A percentile compares a stretch with the other conserved stretches of the same genome.
These are phyloP conservation scores for Barbarea vulgaris DNA, from an alignment of 345 rosid genomes.

Conservation along the genomic window DNA sequence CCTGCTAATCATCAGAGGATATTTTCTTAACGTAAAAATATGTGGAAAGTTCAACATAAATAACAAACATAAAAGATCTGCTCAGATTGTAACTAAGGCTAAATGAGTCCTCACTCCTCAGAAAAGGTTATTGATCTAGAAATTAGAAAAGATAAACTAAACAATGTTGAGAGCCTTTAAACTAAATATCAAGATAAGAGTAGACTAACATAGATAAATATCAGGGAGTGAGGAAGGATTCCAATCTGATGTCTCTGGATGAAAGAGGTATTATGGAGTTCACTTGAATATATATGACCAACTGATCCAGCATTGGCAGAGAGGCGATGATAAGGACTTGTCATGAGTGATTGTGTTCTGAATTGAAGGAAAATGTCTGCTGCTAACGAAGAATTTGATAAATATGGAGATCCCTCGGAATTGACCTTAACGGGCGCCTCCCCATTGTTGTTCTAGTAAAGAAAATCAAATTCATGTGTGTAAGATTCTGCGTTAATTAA, in stretches of 20 bases:
- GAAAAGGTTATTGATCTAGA: not conserved
- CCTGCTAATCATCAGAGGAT: constrained; percentile 51
- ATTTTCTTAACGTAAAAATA: not conserved
- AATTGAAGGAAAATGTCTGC: constrained; percentile 51
- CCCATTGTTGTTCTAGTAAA: constrained; percentile 56
- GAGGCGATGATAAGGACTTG: constrained; percentile 45
- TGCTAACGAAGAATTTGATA: constrained; percentile 48
- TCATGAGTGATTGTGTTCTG: constrained; percentile 47
- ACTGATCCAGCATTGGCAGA: constrained; percentile 55
- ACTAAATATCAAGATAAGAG: not conserved
- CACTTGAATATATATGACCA: constrained; percentile 66
- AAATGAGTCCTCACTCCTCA: not conserved
- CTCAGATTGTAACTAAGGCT: not conserved
- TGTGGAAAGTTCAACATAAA: not conserved
- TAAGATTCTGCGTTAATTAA: not conserved
- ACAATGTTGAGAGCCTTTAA: not conserved
- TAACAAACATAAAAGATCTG: too few relatives aligned
- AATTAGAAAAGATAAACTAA: not conserved
- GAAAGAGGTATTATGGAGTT: constrained; percentile 60
- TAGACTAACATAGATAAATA: constrained; percentile 40
- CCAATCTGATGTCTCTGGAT: constrained; percentile 56
- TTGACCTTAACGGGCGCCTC: constrained; percentile 60
- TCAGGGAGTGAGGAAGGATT: constrained; percentile 51
- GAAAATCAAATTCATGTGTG: not conserved
- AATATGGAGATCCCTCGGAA: constrained; percentile 56